Base-by-base conservation (phyloP, 2,329 filamentous ascomycete species). In the Fusarium nurragi region DNA sequence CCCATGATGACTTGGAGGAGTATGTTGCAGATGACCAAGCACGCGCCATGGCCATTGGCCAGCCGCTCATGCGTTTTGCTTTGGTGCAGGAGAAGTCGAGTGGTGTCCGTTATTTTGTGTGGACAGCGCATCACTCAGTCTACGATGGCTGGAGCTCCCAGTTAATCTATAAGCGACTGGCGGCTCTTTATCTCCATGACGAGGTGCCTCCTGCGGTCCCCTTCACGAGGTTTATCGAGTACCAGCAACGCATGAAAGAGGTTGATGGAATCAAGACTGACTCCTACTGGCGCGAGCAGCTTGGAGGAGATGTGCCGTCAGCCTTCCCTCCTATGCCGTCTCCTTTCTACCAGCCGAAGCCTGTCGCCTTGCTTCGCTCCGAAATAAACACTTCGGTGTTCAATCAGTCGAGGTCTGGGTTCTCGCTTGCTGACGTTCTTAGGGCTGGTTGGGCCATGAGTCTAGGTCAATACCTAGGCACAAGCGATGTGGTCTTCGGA, bases 121-220 rank as follows among this genome's bases (percentile, higher is more conserved):
- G 50, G 50, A 53, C 50, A 19, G 50, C 50, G 13, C 50, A 53
- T 2, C 50, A 48, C 6, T 37, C 41, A 3, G 41, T 38, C 4
- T 53, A 53, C 23, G 41, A 53, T 12, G 50, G 50, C 12, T 53
- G 50, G 50, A 53, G 50, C 2, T 13, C 36, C 1, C 36, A 44
- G 11, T 38, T 53, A 19, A 53, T 53, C 30, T 30, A 48, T 1
- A 34, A 25, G 4, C 50, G 47, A 25, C 30, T 53, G 0, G 21
- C 41, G 3, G 34, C 9, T 19, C 26, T 53, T 10, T 48, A 53
- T 32, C 28, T 30, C 41, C 23, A 48, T 8, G 32, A 38, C 4
- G 41, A n/a, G 2, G 34, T 25, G 13, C 41, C 41, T 0, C 5
- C 36, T 22, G 25, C 50, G 14, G 41, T 34, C 2, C 32, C 50